A percentile compares a stretch with the other conserved stretches of the same genome.
Conservation (phyloP, 2,329 filamentous ascomycete genomes). For the Sporothrix variecibatus region DNA sequence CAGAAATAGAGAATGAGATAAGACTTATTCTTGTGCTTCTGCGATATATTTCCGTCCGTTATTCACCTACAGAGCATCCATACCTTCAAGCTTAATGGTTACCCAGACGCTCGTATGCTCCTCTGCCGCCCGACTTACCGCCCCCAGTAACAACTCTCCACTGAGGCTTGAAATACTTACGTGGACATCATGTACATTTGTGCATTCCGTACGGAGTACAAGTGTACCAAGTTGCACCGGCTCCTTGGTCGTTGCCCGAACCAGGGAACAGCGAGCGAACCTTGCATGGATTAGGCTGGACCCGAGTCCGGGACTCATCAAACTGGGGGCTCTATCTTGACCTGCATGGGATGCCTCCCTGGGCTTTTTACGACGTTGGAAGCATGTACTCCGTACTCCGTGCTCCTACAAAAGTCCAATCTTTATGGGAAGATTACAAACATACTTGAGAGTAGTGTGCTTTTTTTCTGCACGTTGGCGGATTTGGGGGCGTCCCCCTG, state of each 20-base stretch:
- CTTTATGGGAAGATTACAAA: background rate
- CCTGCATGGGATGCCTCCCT: conserved; percentile 21
- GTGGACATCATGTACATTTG: background rate
- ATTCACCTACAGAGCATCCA: background rate
- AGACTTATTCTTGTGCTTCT: background rate
- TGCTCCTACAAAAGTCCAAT: too few relatives aligned
- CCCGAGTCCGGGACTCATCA: background rate
- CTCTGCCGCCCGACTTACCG: background rate
- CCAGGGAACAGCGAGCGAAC: conserved; percentile 8
- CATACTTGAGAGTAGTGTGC: background rate
- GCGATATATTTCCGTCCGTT: background rate
- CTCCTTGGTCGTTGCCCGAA: conserved; percentile 12
- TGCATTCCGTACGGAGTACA: background rate
- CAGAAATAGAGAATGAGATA: background rate
- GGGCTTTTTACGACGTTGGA: background rate
- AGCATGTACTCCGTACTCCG: too few relatives aligned
- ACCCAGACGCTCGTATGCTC: background rate
- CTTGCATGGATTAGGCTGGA: conserved; percentile 12
- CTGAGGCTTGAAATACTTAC: background rate
- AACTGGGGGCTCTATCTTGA: background rate
- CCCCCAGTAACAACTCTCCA: background rate
- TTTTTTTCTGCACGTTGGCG: background rate
- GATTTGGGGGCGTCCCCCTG: background rate
- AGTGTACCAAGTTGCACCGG: background rate
- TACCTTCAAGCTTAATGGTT: conserved; percentile 2